Conservation (phyloP, 2,329 filamentous ascomycete genomes). For the Neospermospora avenae region DNA sequence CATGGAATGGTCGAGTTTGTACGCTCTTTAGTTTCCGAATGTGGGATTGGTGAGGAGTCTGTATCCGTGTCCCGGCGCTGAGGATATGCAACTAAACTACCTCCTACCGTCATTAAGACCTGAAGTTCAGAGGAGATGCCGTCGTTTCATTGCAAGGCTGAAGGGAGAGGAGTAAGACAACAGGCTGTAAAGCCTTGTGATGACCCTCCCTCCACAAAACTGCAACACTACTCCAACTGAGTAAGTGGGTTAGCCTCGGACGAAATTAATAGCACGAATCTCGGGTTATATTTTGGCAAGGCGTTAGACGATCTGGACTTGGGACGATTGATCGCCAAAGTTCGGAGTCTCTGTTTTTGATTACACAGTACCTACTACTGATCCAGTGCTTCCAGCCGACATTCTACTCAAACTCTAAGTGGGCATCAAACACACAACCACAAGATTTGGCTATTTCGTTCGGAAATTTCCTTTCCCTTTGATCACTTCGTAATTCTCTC, state of each 20-base stretch:
- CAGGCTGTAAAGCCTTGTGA: not conserved
- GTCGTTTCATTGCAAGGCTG: not conserved
- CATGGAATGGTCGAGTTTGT: not conserved
- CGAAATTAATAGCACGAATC: not conserved
- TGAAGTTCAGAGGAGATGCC: not conserved
- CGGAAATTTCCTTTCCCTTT: not conserved
- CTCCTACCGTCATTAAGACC: not conserved
- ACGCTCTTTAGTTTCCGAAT: not conserved
- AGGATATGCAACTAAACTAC: not conserved
- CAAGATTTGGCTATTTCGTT: too few relatives aligned
- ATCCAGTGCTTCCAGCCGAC: too few relatives aligned
- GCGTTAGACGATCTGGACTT: not conserved
- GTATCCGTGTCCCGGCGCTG: not conserved
- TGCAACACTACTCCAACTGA: not conserved
- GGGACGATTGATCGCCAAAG: not conserved
- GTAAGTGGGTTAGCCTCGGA: not conserved
- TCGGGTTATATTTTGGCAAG: not conserved
- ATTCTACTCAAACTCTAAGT: too few relatives aligned
- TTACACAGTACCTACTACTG: too few relatives aligned
- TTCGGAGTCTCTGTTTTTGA: not conserved
- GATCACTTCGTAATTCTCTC: not conserved
- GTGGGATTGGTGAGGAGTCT: not conserved
- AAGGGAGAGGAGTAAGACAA: not conserved
- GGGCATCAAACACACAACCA: too few relatives aligned
- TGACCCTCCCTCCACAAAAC: not conserved